Evolutionary conservation across 2,329 filamentous ascomycete genomes (phyloP).

Genomic region (Zasmidium cellare): DNA sequence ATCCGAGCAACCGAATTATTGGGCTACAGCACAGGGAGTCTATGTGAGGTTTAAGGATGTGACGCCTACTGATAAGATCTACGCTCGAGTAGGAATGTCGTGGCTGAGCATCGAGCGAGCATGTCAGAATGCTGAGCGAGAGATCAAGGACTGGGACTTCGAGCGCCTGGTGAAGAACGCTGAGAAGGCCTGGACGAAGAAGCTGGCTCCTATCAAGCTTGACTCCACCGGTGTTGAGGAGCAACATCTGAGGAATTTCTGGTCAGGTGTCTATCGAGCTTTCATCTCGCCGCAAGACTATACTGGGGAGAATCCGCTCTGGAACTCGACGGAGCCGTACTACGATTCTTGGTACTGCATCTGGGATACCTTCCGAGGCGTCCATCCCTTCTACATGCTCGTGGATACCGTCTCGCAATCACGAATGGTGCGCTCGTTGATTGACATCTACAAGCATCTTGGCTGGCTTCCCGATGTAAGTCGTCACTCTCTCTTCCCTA

Average conservation of each 20-base stretch:
- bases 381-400: constrained; percentile 68
- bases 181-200: constrained; percentile 40
- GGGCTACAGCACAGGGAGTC: constrained; percentile 22
- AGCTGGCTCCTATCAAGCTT: constrained; percentile 39
- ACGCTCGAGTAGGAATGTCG: constrained; percentile 66
- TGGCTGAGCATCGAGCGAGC: constrained; percentile 66
- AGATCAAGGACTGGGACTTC: constrained; percentile 68
- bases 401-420: constrained; percentile 64
- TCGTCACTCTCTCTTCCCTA: neutral
- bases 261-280: constrained; percentile 45
- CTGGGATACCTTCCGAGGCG: constrained; percentile 47
- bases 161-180: constrained; percentile 47
- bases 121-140: constrained; percentile 65
- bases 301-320: constrained; percentile 46
- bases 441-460: constrained; percentile 69
- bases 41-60: constrained; percentile 36
- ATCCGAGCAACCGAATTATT: constrained; percentile 34
- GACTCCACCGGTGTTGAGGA: constrained; percentile 35
- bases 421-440: constrained; percentile 66
- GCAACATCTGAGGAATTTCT: constrained; percentile 41
- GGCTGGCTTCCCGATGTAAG: constrained; percentile 66
- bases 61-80: constrained; percentile 48
- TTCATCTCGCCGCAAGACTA: constrained; percentile 49
- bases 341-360: constrained; percentile 59
- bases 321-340: constrained; percentile 45